A percentile compares a stretch with the other conserved stretches of the same genome.
Evolutionary conservation across 495 filamentous ascomycete genomes (phyloP).

Genomic region (Penicillium malachiteum): DNA sequence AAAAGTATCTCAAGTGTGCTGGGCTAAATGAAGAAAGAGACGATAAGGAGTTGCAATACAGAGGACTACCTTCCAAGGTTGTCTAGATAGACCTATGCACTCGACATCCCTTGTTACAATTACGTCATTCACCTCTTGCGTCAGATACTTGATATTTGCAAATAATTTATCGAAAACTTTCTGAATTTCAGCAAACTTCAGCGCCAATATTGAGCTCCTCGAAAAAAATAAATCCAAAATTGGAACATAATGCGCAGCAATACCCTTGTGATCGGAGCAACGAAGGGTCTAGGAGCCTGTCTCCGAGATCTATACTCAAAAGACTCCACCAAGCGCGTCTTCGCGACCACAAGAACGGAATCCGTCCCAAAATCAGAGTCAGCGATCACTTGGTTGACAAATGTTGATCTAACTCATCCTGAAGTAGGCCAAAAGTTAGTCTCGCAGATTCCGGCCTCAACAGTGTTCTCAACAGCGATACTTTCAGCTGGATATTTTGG

Average conservation of each 20-base stretch:
- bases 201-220: background rate
- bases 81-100: too few relatives aligned
- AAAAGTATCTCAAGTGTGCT: too few relatives aligned
- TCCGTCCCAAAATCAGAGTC: conserved; percentile 28
- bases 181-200: background rate
- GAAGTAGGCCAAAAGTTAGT: conserved; percentile 54
- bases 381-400: conserved; percentile 48
- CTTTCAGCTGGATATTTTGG: conserved; percentile 70
- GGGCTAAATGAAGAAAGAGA: too few relatives aligned
- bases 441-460: conserved; percentile 39
- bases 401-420: conserved; percentile 54
- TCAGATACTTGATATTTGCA: conserved; percentile 1
- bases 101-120: background rate
- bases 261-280: conserved; percentile 66
- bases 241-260: conserved; percentile 32
- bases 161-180: background rate
- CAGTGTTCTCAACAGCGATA: conserved; percentile 56
- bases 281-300: conserved; percentile 63
- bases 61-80: too few relatives aligned
- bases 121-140: conserved; percentile 16
- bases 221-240: background rate
- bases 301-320: conserved; percentile 59
- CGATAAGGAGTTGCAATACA: too few relatives aligned
- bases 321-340: conserved; percentile 48
- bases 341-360: conserved; percentile 57